Conservation (phyloP, 2,329 filamentous ascomycete genomes). For the Orbilia brochopaga region DNA sequence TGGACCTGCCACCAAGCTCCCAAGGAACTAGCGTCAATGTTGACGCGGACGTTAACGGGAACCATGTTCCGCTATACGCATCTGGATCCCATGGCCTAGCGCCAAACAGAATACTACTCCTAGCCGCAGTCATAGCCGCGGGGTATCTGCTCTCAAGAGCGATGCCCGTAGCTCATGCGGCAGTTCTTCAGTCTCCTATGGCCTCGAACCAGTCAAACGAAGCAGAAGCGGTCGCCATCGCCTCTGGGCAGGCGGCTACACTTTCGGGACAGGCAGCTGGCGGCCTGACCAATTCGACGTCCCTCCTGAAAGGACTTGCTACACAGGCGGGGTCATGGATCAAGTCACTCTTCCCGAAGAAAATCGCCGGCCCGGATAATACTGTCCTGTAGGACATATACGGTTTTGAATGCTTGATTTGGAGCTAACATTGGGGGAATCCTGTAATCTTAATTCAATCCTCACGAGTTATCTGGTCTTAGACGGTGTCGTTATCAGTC, state of each 20-base stretch:
- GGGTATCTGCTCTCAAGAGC: slow-evolving; percentile 18
- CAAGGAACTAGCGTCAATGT: slow-evolving; percentile 19
- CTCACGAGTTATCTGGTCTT: no score
- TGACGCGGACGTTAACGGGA: slow-evolving; percentile 20
- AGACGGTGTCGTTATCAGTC: no score
- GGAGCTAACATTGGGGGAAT: no score
- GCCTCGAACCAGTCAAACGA: neutral
- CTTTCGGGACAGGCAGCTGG: slow-evolving; percentile 17
- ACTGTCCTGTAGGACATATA: no score
- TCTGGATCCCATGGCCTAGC: neutral
- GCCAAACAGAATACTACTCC: slow-evolving; percentile 11
- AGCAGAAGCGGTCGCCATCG: slow-evolving; percentile 13
- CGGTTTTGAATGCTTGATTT: no score
- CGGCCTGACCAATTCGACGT: neutral
- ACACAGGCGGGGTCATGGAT: slow-evolving; percentile 32
- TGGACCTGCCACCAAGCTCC: slow-evolving; percentile 22
- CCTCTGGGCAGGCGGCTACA: slow-evolving; percentile 24
- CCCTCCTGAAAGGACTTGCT: slow-evolving; percentile 4
- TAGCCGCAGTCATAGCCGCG: slow-evolving; percentile 6
- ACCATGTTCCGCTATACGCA: slow-evolving; percentile 14
- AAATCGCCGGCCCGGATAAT: no score
- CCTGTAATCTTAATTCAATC: no score
- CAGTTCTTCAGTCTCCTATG: slow-evolving; percentile 4
- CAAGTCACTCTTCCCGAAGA: slow-evolving; percentile 27
- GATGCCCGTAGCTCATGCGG: slow-evolving; percentile 8